Evolutionary conservation across 2,329 filamentous ascomycete genomes (phyloP), one percentile per base, ranked within the genome.

Genomic region (Fusarium dlaminii): DNA sequence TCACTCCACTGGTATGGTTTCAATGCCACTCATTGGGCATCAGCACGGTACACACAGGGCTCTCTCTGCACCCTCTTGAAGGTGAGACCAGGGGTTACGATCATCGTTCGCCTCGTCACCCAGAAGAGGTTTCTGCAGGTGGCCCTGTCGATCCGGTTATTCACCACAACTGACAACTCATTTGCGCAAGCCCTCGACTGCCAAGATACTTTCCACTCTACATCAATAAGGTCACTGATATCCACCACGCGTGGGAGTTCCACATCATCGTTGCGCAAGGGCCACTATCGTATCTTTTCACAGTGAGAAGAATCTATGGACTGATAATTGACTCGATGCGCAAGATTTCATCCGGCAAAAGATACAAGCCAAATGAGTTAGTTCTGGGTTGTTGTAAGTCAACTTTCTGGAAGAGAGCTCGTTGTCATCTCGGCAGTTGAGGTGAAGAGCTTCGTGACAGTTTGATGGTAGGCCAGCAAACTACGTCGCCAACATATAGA

Each of bases 401-500:
- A 51, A 13, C 6, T 10, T 8, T 11, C 17, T 14, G n/a, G 3
- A 11, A 15, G 18, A 24, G 17, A 13, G 32, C 8, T 11, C 14
- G 7, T 15, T 2, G 51, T 8, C 32, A 14, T 37, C 20, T 54
- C 34, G 32, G 51, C 24, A 39, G 51, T 37, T 54, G 24, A n/a
- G 11, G 1, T 13, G 18, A 39, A 10, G 51, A 27, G 12, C 9
- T 6, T 3, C 9, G 9, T 3, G 3, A 46, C 9, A 15, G 9
- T 20, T 46, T 29, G 13, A 22, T 29, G 13, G 9, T 18, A 29
- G 6, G 18, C 13, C 9, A 7, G 8, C 9, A 11, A 22, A 30
- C 9, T 12, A 8, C 0, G 0, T 22, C 5, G 13, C 13, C 14
- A 22, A 20, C 22, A 27, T 5, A 27, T 8, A 17, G 5, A 22